Evolutionary conservation across 2,329 filamentous ascomycete species (phyloP), one percentile per base, ranked within the genome.

Genomic region (Claviceps pazoutovae): DNA sequence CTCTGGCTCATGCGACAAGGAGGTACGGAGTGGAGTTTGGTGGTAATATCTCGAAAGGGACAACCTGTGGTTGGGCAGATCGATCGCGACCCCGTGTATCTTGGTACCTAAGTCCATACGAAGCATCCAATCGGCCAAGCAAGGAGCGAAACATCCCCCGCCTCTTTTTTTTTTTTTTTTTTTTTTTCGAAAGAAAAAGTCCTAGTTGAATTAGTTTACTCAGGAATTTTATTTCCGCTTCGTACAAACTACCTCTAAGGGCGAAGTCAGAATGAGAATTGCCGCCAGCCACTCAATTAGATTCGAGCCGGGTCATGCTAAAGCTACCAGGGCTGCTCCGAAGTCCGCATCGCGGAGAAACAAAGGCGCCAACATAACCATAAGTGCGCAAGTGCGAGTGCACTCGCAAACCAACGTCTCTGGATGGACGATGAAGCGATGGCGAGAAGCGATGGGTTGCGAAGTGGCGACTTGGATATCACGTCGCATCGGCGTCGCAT

Each of bases 21-120:
- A 30, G 8, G 8, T 30, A 30, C 26, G 26, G 26, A 8, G 26
- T 30, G 26, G 26, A 30, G 26, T 30, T 30, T 30, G 26, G 26
- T 9, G 26, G 26, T 30, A 2, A 30, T 30, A 30, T 30, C 26
- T 30, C 26, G 8, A 30, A 9, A 30, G 26, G 23, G 26, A 30
- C 26, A 30, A 30, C 8, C 26, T 30, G 26, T 30, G 26, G 26
- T 30, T 30, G 26, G 26, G 26, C 26, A 30, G 26, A 30, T 30
- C 26, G 26, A 30, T 30, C 26, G 26, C 26, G 26, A 30, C 26
- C 23, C 23, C 26, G 42, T 62, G 59, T 58, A 60, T 55, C 53
- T 21, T 21, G 21, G 2, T 30, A 30, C 2, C 8, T 4, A 30
- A 30, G 9, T 34, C 30, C 30, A 34, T 34, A 56, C 48, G 52